Evolutionary conservation across 148 eudicot species (phyloP), one percentile per base, ranked within the genome.

Genomic region (Camellia sinensis): DNA sequence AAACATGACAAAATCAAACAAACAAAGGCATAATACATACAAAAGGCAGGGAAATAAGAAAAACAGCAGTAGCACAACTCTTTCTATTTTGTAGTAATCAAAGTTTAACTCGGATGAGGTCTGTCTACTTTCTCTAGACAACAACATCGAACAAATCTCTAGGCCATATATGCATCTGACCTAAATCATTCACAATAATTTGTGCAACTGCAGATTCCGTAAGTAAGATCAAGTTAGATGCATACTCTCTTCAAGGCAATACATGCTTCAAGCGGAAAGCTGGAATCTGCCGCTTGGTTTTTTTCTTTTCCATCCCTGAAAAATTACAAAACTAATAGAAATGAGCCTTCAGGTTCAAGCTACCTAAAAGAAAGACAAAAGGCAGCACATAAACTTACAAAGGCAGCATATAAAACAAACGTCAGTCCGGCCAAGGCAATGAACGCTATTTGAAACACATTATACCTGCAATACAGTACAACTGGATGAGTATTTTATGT

Each of bases 261-360:
- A 46, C 63, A 21, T 29, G 41, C 67, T 80, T 75, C 79, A 92
- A 11, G 87, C 73, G n/a, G 98, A 91, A 13, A 92, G 91, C 75
- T 94, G 97, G 86, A 94, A 86, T 82, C 97, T 89, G 81, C 94
- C 97, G 12, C 90, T 88, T 45, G 97, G 92, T 80, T 89, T 94
- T 87, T 87, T 92, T 85, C 98, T 90, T 79, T 93, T 89, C 99
- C 99, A 95, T 75, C 99, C 99, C 99, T 95, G 81, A 76, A 88
- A 78, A 79, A 73, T 53, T 48, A 75, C n/a, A 66, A 46, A 3
- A 48, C 67, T 5, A 10, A 22, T 77, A 71, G 48, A 61, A 50
- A n/a, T n/a, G n/a, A n/a, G n/a, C n/a, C n/a, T n/a, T n/a, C n/a
- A n/a, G n/a, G n/a, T n/a, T n/a, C n/a, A 67, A 7, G 13, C 15